Percentiles rank a stretch among this genome's conserved stretches.
Conservation (phyloP, 2,329 filamentous ascomycete genomes). For the Pseudogymnoascus sp. region DNA sequence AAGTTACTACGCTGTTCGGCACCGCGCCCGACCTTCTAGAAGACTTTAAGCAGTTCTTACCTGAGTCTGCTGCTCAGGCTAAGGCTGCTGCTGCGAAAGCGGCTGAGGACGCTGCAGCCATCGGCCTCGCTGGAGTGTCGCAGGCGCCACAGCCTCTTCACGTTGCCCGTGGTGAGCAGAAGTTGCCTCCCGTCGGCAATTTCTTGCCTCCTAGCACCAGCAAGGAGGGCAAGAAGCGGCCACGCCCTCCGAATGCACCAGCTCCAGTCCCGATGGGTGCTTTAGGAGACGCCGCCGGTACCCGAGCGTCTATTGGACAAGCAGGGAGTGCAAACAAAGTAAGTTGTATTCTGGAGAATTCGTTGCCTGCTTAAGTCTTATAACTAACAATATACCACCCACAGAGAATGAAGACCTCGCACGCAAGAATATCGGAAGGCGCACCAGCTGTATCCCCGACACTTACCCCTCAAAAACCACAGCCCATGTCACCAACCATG, state of each 20-base stretch:
- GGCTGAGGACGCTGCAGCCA: conserved; percentile 56
- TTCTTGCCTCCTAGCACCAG: conserved; percentile 74
- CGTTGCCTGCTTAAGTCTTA: neutral
- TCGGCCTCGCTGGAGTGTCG: conserved; percentile 37
- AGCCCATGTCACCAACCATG: conserved; percentile 70
- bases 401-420: conserved; percentile 67
- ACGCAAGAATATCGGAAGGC: conserved; percentile 41
- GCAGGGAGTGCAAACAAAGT: conserved; percentile 43
- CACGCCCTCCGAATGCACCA: conserved; percentile 44
- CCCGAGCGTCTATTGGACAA: conserved; percentile 22
- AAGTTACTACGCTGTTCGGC: conserved; percentile 90
- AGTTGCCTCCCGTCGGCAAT: conserved; percentile 88
- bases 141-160: conserved; percentile 48
- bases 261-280: conserved; percentile 26
- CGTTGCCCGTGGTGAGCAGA: conserved; percentile 45
- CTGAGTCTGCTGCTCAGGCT: conserved; percentile 70
- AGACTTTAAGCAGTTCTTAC: conserved; percentile 97
- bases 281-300: conserved; percentile 22
- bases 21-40: conserved; percentile 89
- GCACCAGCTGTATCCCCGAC: conserved; percentile 60
- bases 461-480: conserved; percentile 63
- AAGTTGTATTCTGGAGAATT: conserved; percentile 21
- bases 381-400: conserved; percentile 2
- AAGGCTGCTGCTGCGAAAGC: conserved; percentile 51
- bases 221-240: conserved; percentile 86